Evolutionary conservation across 2,329 filamentous ascomycete species (phyloP), one percentile per base, ranked within the genome.

Genomic region (Byssothecium circinans): DNA sequence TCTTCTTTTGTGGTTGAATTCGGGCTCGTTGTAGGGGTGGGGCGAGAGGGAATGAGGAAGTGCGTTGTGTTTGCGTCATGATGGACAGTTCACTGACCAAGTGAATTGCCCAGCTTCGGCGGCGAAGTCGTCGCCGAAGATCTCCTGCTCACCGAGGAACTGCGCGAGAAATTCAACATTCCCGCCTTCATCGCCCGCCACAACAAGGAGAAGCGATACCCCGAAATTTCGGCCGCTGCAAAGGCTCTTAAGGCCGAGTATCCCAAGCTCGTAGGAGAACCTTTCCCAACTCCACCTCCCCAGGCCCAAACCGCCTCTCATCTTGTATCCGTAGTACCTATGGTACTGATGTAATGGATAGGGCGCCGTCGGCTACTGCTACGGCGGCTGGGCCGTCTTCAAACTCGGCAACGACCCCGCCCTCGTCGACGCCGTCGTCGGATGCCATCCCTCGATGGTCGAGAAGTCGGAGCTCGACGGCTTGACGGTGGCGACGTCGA

Each of bases 351-450:
- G n/a, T n/a, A n/a, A n/a, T n/a, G n/a, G n/a, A 5, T 17, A 39
- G 36, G 36, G 27, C 29, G 29, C 40, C 22, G 33, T 42, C 8
- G 76, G 76, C 4, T 78, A 77, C 60, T 78, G 76, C 67, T 78
- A 74, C 64, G 76, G 76, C 25, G 76, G 65, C 25, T 71, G 67
- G 67, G 68, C 64, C 2, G 48, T 42, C 48, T 61, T 69, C 50
- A 54, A 54, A 43, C 63, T 70, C n/a, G 66, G 50, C 22, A 62
- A 64, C 0, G 64, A 68, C 32, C 60, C 62, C 1, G 54, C 60
- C 23, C 57, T 69, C 32, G 47, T 70, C 43, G 67, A 69, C 34
- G 64, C 59, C 27, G 50, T 68, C 23, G 60, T 60, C 22, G 50
- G 54, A 7, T 66, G 60, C 1, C 67, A 69, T 46, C 67, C 67